Evolutionary conservation across 805 yeast genomes (phyloP).

Genomic region (Suhomyces sp.): DNA sequence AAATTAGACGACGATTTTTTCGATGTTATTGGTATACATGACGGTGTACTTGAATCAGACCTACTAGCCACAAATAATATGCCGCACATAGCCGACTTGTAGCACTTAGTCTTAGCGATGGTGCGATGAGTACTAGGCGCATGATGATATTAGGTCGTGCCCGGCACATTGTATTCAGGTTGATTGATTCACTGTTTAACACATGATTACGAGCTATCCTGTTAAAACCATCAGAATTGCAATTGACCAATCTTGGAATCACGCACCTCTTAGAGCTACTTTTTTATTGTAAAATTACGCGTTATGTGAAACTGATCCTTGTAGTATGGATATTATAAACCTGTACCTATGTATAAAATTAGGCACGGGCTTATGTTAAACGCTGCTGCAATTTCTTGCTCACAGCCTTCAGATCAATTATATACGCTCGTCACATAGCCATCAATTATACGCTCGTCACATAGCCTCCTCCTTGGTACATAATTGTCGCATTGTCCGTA

Average conservation of each 20-base stretch:
- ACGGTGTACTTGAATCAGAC: neutral
- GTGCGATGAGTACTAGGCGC: neutral
- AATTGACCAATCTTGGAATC: neutral
- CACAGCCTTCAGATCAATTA: neutral
- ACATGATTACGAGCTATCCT: neutral
- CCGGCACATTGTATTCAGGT: neutral
- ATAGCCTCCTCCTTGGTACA: neutral
- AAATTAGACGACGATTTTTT: neutral
- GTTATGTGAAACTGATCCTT: neutral
- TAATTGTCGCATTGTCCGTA: neutral
- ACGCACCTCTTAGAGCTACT: neutral
- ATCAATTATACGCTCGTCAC: neutral
- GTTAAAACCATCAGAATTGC: neutral
- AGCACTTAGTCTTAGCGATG: neutral
- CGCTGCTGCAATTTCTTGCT: neutral
- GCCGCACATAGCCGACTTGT: neutral
- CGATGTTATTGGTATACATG: neutral
- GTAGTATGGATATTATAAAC: neutral
- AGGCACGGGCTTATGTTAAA: neutral
- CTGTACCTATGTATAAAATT: neutral
- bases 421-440: neutral
- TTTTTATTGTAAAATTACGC: neutral
- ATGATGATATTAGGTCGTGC: neutral
- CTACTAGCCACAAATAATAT: neutral
- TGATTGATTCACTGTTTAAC: neutral